These are phyloP conservation scores for Fusarium torreyae DNA, from an alignment of 2,329 filamentous ascomycete genomes.

Conservation along the genomic window DNA sequence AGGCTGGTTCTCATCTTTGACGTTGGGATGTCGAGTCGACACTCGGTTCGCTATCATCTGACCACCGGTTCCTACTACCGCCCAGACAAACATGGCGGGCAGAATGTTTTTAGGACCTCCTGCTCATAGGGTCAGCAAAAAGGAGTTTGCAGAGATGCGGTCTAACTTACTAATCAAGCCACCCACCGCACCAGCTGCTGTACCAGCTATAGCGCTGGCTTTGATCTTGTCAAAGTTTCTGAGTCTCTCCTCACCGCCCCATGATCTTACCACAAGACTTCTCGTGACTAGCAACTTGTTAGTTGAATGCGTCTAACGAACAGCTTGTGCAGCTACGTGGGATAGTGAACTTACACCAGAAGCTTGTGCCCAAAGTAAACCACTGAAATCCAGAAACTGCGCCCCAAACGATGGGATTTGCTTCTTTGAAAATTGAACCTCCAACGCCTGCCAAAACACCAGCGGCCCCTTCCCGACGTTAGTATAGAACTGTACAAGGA, in stretches of 20 bases:
- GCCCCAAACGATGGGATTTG: constrained; percentile 79
- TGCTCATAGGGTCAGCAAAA: constrained; percentile 49
- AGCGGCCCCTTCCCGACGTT: constrained; percentile 64
- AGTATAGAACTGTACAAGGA: constrained; percentile 27
- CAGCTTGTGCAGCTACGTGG: not conserved
- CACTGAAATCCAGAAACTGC: constrained; percentile 83
- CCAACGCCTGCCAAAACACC: constrained; percentile 78
- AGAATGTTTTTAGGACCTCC: constrained; percentile 68
- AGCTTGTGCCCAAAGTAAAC: constrained; percentile 83
- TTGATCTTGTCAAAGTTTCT: constrained; percentile 72
- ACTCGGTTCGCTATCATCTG: constrained; percentile 57
- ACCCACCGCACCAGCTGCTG: constrained; percentile 74
- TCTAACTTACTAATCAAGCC: constrained; percentile 66
- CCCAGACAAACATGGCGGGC: constrained; percentile 66
- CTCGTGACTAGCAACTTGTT: constrained; percentile 61
- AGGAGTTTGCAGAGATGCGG: not conserved
- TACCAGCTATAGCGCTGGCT: constrained; percentile 80
- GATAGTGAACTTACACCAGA: constrained; percentile 72
- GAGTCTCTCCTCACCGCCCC: constrained; percentile 67
- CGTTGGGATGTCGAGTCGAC: constrained; percentile 44
- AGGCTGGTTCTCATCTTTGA: constrained; percentile 58
- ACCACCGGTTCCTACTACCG: constrained; percentile 58
- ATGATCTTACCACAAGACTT: constrained; percentile 62
- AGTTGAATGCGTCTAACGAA: constrained; percentile 7
- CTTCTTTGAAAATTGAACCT: constrained; percentile 79